phyloP scores from a whole-genome alignment of 768 basidiomycete genomes.

The Lentinula sp. region DNA sequence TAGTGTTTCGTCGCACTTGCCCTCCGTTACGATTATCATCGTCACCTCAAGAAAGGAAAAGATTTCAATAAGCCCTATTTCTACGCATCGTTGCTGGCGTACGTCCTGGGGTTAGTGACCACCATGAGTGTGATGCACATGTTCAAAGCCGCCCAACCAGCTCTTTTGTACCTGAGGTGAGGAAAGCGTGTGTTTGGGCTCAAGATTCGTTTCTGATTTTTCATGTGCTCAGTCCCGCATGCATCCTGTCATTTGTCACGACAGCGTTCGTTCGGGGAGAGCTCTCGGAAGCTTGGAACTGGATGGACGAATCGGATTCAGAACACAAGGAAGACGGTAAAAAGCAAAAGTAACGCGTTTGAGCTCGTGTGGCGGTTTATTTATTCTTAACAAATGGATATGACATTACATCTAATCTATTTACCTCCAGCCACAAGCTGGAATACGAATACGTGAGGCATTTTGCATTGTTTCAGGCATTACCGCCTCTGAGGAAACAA shows the following conservation, averaged over 20 bases:
- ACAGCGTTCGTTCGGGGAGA: constrained; percentile 64
- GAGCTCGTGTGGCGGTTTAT: background rate
- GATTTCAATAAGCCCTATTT: constrained; percentile 73
- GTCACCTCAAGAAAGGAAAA: constrained; percentile 15
- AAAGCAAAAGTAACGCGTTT: constrained; percentile 5
- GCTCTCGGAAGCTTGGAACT: constrained; percentile 60
- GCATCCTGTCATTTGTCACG: constrained; percentile 62
- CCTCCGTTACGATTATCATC: constrained; percentile 75
- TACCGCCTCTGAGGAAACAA: too few species aligned
- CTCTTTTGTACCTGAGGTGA: constrained; percentile 85
- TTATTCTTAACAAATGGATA: background rate
- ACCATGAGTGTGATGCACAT: constrained; percentile 87
- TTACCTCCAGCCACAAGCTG: background rate
- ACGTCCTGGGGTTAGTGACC: constrained; percentile 61
- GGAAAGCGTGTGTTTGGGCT: constrained; percentile 11
- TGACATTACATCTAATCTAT: background rate
- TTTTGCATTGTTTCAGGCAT: too few species aligned
- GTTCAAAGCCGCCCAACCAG: constrained; percentile 78
- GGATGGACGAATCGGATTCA: constrained; percentile 48
- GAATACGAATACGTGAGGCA: too few species aligned
- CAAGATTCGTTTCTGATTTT: background rate
- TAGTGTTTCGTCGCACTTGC: constrained; percentile 67
- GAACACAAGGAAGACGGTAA: constrained; percentile 15
- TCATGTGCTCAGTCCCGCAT: constrained; percentile 53
- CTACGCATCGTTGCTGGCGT: constrained; percentile 57